Evolutionary conservation across 495 filamentous ascomycete species (phyloP).

Genomic region (Neurospora sp.): DNA sequence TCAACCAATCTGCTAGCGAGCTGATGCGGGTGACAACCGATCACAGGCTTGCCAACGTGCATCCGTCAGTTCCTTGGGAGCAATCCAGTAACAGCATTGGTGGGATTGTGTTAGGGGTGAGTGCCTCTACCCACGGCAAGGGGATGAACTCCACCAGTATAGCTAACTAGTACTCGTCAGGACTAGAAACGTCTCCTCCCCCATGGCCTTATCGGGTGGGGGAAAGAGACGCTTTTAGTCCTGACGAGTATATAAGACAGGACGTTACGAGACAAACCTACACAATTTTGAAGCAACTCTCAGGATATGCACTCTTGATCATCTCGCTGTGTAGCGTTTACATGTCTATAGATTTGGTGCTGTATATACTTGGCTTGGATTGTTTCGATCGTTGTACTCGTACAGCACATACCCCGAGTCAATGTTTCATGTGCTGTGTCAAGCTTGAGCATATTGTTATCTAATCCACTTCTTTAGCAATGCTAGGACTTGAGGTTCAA

Average conservation of each 20-base stretch:
- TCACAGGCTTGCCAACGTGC: too few relatives aligned
- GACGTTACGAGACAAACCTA: background rate
- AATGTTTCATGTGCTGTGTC: background rate
- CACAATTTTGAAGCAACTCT: background rate
- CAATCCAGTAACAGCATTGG: too few relatives aligned
- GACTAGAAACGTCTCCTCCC: too few relatives aligned
- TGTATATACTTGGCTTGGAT: background rate
- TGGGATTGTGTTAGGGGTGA: too few relatives aligned
- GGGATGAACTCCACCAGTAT: background rate
- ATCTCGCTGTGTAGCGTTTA: background rate
- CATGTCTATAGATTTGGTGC: background rate
- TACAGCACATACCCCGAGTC: background rate
- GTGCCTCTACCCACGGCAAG: background rate
- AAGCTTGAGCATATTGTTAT: background rate
- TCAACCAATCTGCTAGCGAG: too few relatives aligned
- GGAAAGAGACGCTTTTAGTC: too few relatives aligned
- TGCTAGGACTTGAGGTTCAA: background rate
- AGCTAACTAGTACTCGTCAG: too few relatives aligned
- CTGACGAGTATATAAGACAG: background rate
- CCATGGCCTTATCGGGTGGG: too few relatives aligned
- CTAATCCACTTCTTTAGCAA: background rate
- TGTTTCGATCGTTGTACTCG: background rate
- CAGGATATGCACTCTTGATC: background rate
- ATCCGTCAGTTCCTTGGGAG: too few relatives aligned
- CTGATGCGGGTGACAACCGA: too few relatives aligned